Base-by-base conservation (phyloP, 177 flowering plant species). In the Vitis hybrid region DNA sequence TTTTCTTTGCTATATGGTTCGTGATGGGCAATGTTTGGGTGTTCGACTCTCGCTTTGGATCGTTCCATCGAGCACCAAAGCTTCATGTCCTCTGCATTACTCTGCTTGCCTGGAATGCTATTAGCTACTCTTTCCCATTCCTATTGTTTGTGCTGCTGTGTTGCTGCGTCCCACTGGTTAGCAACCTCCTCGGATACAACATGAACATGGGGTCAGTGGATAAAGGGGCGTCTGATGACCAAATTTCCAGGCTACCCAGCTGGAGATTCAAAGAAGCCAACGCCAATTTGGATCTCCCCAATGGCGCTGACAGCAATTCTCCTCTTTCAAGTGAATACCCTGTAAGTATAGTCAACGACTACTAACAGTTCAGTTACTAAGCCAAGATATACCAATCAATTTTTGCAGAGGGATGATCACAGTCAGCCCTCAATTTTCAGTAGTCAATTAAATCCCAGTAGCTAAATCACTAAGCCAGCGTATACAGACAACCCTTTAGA, bases 21-120 rank as follows among this genome's bases (percentile, higher is more conserved):
- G 98, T 95, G 69, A 91, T 93, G 92, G 99, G 98, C 0, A 95
- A 95, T 52, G 93, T 95, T 18, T 95, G 99, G 98, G 89, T 92
- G 23, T 92, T 92, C 52, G 98, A 93, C 78, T 77, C 94, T 51
- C 90, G 97, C n/a, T 79, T 87, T 40, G 88, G 88, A 6, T 86
- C 94, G 2, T 91, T 85, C 76, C 71, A 71, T 11, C 84, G 74
- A 60, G 94, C 97, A 51, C 97, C 99, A 1, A 90, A 85, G 60
- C 87, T 95, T 23, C 93, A 92, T 59, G 71, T 83, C 15, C 91
- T 95, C 64, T 92, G 98, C 81, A 83, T 89, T 55, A 78, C 85
- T 50, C 79, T 94, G 61, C 88, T 94, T 21, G 87, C 92, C 32
- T 92, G 97, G 97, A 95, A 95, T 74, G 97, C 97, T 11, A 63